Evolutionary conservation across 2,329 filamentous ascomycete genomes (phyloP), one percentile per base, ranked within the genome.

Genomic region (Talaromyces sp.): DNA sequence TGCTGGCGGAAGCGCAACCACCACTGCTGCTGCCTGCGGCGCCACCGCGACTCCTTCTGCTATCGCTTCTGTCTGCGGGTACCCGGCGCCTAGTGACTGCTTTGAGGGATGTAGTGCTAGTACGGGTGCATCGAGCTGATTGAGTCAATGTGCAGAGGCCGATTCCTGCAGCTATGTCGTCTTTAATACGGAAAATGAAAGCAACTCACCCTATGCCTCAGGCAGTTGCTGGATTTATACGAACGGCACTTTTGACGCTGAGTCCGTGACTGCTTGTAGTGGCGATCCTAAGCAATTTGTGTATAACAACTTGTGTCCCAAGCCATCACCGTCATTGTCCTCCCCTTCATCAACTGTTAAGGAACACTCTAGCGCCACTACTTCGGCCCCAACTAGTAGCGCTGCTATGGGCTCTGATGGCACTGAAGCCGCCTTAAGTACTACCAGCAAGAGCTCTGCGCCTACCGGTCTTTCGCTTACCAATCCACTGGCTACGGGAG

Each of bases 161-260:
- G 68, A 70, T 52, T 56, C 59, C 12, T 72, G 70, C 66, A 65
- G 54, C 61, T 71, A 66, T 59, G 69, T 56, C 51, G 65, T 70
- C 63, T 72, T 69, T 61, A 68, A 68, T 38, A 57, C 68, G 53
- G 17, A 54, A 0, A 64, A 67, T 62, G 1, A 19, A 8, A 46
- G 21, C 50, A 55, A 65, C 54, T 65, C 66, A 57, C 68, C 62
- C 17, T 69, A 70, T 58, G 50, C 53, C 29, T 14, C 58, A 2
- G 70, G 70, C 41, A 67, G 3, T 57, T 72, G 70, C 66, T 72
- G 70, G 70, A 61, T 72, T 29, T 72, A 70, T 62, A 58, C 69
- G 12, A 63, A 66, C 35, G 69, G 69, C 63, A 65, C 64, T 54
- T 72, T 61, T 53, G 61, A 71, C 52, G 59, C 64, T 24, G 58